Evolutionary conservation across 2,329 filamentous ascomycete genomes (phyloP).

Genomic region (Xylaria arbuscula): DNA sequence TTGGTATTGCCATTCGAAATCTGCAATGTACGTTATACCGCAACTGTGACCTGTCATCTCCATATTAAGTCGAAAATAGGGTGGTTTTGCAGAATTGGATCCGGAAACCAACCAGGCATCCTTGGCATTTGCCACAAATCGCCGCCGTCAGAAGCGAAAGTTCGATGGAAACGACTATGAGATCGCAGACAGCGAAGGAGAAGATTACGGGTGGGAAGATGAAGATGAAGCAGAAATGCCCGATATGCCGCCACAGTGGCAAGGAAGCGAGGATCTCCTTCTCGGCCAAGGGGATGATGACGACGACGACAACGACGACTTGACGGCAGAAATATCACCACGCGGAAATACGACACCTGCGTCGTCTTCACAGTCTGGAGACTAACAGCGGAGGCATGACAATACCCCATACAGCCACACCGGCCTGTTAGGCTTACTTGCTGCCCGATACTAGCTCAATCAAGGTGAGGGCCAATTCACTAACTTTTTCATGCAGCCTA

Average conservation of each 20-base stretch:
- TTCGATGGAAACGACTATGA: conserved; percentile 69
- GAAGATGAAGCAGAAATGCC: conserved; percentile 72
- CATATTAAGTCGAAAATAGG: conserved; percentile 45
- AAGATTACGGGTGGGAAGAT: conserved; percentile 79
- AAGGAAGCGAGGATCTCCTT: conserved; percentile 73
- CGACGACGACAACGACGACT: conserved; percentile 47
- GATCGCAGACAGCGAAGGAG: conserved; percentile 71
- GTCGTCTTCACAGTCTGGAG: conserved; percentile 7
- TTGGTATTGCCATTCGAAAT: conserved; percentile 63
- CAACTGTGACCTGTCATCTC: conserved; percentile 30
- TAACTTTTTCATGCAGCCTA: conserved; percentile 18
- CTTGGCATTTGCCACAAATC: conserved; percentile 49
- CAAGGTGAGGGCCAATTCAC: conserved; percentile 21
- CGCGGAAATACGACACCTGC: conserved; percentile 14
- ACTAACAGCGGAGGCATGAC: conserved; percentile 13
- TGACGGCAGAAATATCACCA: conserved; percentile 47
- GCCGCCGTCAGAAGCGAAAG: conserved; percentile 69
- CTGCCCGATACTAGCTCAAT: conserved; percentile 24
- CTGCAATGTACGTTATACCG: conserved; percentile 53
- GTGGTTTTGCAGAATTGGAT: conserved; percentile 56
- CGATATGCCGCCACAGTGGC: conserved; percentile 72
- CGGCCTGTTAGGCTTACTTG: conserved; percentile 22
- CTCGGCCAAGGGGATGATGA: conserved; percentile 59
- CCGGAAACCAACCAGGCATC: conserved; percentile 55
- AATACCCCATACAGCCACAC: conserved; percentile 20